These are phyloP conservation scores for Liriodendron chinense DNA, from an alignment of 164 flowering plant genomes.

Conservation along the genomic window DNA sequence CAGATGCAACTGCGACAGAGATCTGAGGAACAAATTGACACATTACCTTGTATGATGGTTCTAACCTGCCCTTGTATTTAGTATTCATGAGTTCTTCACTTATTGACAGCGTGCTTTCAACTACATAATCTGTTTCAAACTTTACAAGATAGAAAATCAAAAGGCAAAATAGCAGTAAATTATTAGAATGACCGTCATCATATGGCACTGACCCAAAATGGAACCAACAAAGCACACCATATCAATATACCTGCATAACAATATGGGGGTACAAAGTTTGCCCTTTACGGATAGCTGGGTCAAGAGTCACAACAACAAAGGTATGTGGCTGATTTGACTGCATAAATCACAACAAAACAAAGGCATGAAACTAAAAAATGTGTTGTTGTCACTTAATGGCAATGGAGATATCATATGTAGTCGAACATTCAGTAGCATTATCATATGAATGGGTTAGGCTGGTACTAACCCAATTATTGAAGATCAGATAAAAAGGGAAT, in stretches of 20 bases:
- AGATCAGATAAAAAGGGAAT: not conserved
- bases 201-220: not conserved
- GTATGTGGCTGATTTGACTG: slow-evolving; percentile 98
- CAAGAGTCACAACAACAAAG: slow-evolving; percentile 85
- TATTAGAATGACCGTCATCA: not conserved
- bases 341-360: slow-evolving; percentile 1
- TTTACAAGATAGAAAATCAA: slow-evolving; percentile 21
- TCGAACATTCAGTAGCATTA: not conserved
- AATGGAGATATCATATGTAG: not conserved
- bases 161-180: not conserved
- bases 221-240: not conserved
- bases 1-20: not conserved
- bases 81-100: slow-evolving; percentile 68
- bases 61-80: slow-evolving; percentile 87
- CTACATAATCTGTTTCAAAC: slow-evolving; percentile 92
- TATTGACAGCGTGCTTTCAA: slow-evolving; percentile 56
- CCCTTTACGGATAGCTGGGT: slow-evolving; percentile 98
- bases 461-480: not conserved
- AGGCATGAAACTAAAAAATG: slow-evolving; percentile 3
- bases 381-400: not conserved
- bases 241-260: slow-evolving; percentile 81
- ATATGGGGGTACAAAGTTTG: slow-evolving; percentile 98
- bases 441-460: not conserved
- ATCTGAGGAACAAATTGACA: not conserved
- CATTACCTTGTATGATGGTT: slow-evolving; percentile 76